These are phyloP conservation scores for Botrytis squamosa DNA, from an alignment of 2,329 filamentous ascomycete genomes.

Conservation along the genomic window DNA sequence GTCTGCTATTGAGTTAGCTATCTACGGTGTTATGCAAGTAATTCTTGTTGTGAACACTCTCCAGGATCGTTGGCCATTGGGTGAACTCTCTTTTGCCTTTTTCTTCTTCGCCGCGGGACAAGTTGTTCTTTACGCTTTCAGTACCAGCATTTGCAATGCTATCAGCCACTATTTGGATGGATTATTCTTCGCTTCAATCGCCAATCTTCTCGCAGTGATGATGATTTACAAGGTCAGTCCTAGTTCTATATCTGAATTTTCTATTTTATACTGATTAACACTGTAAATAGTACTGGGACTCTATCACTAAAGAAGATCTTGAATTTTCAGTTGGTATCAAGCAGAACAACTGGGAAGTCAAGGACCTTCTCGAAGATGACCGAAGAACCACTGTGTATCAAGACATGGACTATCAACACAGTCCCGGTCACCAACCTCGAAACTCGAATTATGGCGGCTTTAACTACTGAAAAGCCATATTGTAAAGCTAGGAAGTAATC, in stretches of 20 bases:
- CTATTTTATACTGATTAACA: neutral
- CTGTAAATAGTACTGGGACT: constrained; percentile 84
- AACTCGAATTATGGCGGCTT: constrained; percentile 40
- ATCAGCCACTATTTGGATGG: constrained; percentile 93
- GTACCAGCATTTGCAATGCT: constrained; percentile 76
- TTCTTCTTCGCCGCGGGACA: constrained; percentile 92
- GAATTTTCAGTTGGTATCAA: constrained; percentile 96
- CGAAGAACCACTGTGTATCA: constrained; percentile 38
- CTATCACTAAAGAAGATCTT: constrained; percentile 95
- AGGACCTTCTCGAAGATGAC: constrained; percentile 62
- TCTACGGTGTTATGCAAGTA: constrained; percentile 86
- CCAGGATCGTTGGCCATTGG: constrained; percentile 92
- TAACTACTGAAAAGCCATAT: constrained; percentile 26
- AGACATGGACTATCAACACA: constrained; percentile 35
- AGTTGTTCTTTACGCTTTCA: constrained; percentile 88
- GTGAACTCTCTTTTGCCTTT: constrained; percentile 84
- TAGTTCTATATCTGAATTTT: neutral
- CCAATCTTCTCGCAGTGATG: constrained; percentile 94
- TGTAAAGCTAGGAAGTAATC: neutral
- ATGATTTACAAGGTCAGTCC: constrained; percentile 92
- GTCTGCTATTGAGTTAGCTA: constrained; percentile 79
- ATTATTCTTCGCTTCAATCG: constrained; percentile 88
- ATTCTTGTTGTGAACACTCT: constrained; percentile 85
- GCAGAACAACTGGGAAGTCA: constrained; percentile 98
- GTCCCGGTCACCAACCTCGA: constrained; percentile 28